A percentile compares a stretch with the other conserved stretches of the same genome.
Conservation (phyloP, 257 asterid species). For the Rubia yunnanensis region DNA sequence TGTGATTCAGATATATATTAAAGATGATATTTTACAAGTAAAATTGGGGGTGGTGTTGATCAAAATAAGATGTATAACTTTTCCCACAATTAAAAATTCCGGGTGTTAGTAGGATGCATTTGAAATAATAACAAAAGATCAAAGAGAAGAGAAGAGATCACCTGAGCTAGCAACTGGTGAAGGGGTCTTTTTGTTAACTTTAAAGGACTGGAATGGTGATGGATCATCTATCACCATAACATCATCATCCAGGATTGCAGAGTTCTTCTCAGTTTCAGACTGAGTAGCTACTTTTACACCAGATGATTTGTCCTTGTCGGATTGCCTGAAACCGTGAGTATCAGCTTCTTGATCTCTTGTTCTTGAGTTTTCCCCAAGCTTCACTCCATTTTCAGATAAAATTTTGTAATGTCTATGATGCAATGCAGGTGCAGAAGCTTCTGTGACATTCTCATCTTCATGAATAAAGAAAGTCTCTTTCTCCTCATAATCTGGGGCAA, state of each 20-base stretch:
- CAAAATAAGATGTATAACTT: neutral
- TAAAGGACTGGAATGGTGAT: slow-evolving; percentile 23
- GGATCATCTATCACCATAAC: slow-evolving; percentile 27
- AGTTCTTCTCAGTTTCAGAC: slow-evolving; percentile 14
- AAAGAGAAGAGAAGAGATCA: slow-evolving; percentile 12
- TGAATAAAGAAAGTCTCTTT: slow-evolving; percentile 17
- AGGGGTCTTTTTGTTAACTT: slow-evolving; percentile 30
- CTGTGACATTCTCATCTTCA: slow-evolving; percentile 14
- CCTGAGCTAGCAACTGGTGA: slow-evolving; percentile 35
- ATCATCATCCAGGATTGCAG: slow-evolving; percentile 36
- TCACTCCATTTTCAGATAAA: slow-evolving; percentile 12
- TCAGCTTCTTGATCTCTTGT: slow-evolving; percentile 27
- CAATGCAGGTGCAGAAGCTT: slow-evolving; percentile 14
- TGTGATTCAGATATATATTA: neutral
- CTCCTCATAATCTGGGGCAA: slow-evolving; percentile 23
- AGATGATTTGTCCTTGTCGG: slow-evolving; percentile 23
- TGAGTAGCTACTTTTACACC: slow-evolving; percentile 20
- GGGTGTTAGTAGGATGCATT: neutral
- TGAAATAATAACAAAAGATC: neutral
- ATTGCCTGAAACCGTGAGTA: slow-evolving; percentile 19
- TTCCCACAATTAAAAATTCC: neutral
- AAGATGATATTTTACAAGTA: neutral
- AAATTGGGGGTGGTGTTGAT: neutral
- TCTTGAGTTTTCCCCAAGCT: slow-evolving; percentile 18
- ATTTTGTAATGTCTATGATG: slow-evolving; percentile 10